Evolutionary conservation across 805 yeast genomes (phyloP).

Genomic region (Komagataella mondaviorum): DNA sequence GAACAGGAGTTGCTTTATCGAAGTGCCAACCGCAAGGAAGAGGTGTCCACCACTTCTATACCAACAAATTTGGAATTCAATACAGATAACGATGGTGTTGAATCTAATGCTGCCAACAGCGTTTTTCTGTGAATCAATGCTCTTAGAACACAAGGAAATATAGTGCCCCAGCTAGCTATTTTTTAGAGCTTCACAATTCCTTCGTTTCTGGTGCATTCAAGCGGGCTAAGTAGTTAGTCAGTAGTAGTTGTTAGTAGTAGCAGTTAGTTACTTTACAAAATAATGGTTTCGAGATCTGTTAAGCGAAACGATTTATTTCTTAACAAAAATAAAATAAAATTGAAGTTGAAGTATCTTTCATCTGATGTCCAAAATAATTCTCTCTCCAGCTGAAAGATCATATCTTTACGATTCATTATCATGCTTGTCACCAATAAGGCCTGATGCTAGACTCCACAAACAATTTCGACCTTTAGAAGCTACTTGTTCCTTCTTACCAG

Average conservation of each 20-base stretch:
- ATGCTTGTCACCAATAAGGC: slow-evolving; percentile 51
- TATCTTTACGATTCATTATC: slow-evolving; percentile 65
- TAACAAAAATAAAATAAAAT: too few relatives aligned
- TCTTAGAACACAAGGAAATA: not conserved
- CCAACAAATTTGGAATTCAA: slow-evolving; percentile 9
- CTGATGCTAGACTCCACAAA: slow-evolving; percentile 65
- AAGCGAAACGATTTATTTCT: too few relatives aligned
- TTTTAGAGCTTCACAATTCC: too few relatives aligned
- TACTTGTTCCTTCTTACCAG: slow-evolving; percentile 65
- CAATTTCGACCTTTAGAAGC: slow-evolving; percentile 87
- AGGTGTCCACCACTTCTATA: not conserved
- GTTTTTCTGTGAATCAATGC: slow-evolving; percentile 10
- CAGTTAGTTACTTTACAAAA: too few relatives aligned
- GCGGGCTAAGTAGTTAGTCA: not conserved
- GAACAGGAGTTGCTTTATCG: slow-evolving; percentile 34
- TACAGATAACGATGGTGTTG: slow-evolving; percentile 23
- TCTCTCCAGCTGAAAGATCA: slow-evolving; percentile 66
- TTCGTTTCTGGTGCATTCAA: not conserved
- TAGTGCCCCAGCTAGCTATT: not conserved
- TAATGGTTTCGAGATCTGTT: too few relatives aligned
- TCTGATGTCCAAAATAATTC: slow-evolving; percentile 27
- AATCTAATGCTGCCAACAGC: slow-evolving; percentile 21
- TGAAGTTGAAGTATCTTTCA: not conserved
- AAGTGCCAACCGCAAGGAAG: slow-evolving; percentile 9
- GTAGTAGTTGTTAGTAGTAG: not conserved